Evolutionary conservation across 805 yeast species (phyloP), one percentile per base, ranked within the genome.

Genomic region (Diddensiella caesifluorescens): DNA sequence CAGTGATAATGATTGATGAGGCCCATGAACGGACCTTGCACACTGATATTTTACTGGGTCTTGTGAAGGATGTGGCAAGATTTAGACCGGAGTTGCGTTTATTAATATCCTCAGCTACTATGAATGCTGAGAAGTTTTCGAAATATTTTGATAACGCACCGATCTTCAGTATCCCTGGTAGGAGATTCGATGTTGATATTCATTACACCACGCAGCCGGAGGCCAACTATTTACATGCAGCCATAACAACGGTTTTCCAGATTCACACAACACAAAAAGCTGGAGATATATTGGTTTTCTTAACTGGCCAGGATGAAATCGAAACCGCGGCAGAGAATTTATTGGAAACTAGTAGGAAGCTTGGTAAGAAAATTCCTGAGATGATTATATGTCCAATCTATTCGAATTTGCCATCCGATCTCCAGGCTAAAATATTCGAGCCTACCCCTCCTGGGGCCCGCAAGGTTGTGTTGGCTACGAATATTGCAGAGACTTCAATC

Each of bases 1-100:
- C 94, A 0, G 92, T 84, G 2, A 77, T 92, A 2, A 85, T 92
- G 88, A 68, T 92, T 44, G 98, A 92, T 65, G 98, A 90, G 62
- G 97, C 97, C 0, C 98, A 92, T 66, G 98, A 92, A 63, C 72
- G 98, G 55, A 90, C 97, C 1, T 74, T 92, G 21, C 86, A 94
- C 0, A 92, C 97, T 0, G 98, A 92, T 69, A 81, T 92, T 19
- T 65, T 90, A 13, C 84, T 92, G 67, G 95, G 95, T 0, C 68
- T 92, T 28, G 64, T 92, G 45, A 82, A 86, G 53, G 75, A 79
- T 42, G 90, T 95, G 1, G 80, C 86, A 0, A 46, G 60, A 3
- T 67, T 68, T 41, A 74, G 95, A 48, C 84, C 90, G 1, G 79
- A 82, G 42, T 63, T 92, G 44, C 81, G 80, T 54, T 69, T 92